Evolutionary conservation across 345 rosid species (phyloP).

Genomic region (Jatropha curcas): DNA sequence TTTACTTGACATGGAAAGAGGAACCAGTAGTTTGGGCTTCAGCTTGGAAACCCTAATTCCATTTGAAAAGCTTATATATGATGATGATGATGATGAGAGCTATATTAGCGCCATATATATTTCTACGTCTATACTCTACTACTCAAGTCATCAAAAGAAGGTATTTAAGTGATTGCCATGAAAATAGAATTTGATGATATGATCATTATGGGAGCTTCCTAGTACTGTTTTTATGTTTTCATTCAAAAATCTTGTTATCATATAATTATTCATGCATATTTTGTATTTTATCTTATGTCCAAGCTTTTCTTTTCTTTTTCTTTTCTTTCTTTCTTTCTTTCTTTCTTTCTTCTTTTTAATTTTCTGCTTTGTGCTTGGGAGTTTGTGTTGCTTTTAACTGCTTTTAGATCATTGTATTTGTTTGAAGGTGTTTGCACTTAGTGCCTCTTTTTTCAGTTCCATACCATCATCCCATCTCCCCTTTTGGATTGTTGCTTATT

Average conservation of each 20-base stretch:
- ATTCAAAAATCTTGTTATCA: not conserved
- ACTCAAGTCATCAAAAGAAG: too few species aligned
- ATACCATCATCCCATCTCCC: slow-evolving; percentile 12
- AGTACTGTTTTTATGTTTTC: not conserved
- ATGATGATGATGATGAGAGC: not conserved
- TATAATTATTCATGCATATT: slow-evolving; percentile 23
- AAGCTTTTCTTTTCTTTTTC: not conserved
- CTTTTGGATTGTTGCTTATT: slow-evolving; percentile 35
- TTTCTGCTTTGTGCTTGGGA: slow-evolving; percentile 50
- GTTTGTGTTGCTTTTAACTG: slow-evolving; percentile 44
- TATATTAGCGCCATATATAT: too few species aligned
- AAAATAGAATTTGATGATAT: slow-evolving; percentile 7
- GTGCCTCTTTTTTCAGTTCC: slow-evolving; percentile 33
- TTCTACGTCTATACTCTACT: too few species aligned
- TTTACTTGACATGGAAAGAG: slow-evolving; percentile 71
- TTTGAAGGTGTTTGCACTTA: slow-evolving; percentile 55
- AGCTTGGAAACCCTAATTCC: slow-evolving; percentile 68
- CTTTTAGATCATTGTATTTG: slow-evolving; percentile 46
- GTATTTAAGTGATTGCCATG: not conserved
- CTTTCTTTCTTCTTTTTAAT: not conserved
- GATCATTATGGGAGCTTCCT: not conserved
- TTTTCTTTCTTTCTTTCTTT: too few species aligned
- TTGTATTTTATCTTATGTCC: slow-evolving; percentile 23
- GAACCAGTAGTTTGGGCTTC: slow-evolving; percentile 74
- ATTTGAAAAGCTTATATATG: too few species aligned